These are phyloP conservation scores for Didymellaceae sp. DNA, from an alignment of 2,329 filamentous ascomycete genomes.

Conservation along the genomic window DNA sequence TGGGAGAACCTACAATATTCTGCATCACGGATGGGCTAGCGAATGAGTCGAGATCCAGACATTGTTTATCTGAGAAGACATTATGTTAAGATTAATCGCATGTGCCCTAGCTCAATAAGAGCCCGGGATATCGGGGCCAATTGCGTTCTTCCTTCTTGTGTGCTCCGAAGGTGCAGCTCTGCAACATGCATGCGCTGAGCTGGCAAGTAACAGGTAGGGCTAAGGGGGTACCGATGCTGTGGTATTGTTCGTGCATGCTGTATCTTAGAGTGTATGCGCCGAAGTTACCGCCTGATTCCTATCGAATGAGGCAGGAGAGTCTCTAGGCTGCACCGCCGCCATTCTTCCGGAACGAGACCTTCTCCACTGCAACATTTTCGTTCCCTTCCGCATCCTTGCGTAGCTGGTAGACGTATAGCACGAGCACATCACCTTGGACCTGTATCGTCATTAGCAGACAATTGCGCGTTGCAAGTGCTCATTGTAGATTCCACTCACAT, in stretches of 20 bases:
- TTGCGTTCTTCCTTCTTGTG: too few species aligned
- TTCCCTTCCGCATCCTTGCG: conserved; percentile 59
- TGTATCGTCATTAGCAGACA: conserved; percentile 49
- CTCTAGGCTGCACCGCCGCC: conserved; percentile 48
- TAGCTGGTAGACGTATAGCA: conserved; percentile 85
- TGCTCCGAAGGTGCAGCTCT: background rate
- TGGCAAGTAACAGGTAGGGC: background rate
- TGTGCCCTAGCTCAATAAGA: too few species aligned
- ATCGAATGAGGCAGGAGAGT: conserved; percentile 15
- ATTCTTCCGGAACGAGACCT: conserved; percentile 62
- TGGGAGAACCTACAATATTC: too few species aligned
- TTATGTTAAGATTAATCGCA: too few species aligned
- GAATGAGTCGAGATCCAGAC: too few species aligned
- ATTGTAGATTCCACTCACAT: conserved; percentile 68
- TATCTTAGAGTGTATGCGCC: background rate
- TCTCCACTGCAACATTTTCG: conserved; percentile 62
- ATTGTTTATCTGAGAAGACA: too few species aligned
- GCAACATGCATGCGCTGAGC: conserved; percentile 6
- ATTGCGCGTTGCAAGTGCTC: conserved; percentile 1
- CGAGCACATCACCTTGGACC: conserved; percentile 95
- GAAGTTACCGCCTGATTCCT: conserved; percentile 8
- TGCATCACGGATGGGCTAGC: too few species aligned
- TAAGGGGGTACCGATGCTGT: background rate
- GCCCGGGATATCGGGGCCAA: too few species aligned
- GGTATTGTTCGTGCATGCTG: conserved; percentile 4